phyloP scores from a whole-genome alignment of 2,329 filamentous ascomycete species.

The Fusarium pilosicola region DNA sequence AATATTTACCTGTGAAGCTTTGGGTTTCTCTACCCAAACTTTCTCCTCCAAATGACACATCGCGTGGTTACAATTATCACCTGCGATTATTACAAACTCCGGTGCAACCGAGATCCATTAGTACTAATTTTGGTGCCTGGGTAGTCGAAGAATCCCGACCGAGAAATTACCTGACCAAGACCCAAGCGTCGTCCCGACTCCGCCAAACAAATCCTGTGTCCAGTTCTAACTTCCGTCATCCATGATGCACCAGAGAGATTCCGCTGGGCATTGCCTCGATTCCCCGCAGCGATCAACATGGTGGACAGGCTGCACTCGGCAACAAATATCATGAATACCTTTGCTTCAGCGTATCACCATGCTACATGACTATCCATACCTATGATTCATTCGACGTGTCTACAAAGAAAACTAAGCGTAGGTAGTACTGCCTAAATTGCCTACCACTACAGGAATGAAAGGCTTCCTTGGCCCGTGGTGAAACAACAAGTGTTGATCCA shows the following conservation, averaged over 20 bases:
- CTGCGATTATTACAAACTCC: not conserved
- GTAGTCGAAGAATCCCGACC: conserved; percentile 1
- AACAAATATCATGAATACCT: conserved; percentile 13
- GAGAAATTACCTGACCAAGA: not conserved
- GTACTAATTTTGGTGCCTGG: not conserved
- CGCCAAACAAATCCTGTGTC: conserved; percentile 11
- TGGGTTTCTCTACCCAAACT: not conserved
- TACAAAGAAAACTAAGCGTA: not conserved
- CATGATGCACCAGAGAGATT: not conserved
- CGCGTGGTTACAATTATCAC: not conserved
- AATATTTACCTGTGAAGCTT: not conserved
- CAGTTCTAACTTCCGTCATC: conserved; percentile 14
- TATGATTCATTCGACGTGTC: not conserved
- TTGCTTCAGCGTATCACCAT: not conserved
- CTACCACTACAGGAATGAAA: conserved; percentile 30
- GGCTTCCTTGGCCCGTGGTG: not conserved
- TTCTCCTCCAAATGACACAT: not conserved
- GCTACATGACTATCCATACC: not conserved
- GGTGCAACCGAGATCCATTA: conserved; percentile 12
- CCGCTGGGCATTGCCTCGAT: conserved; percentile 3
- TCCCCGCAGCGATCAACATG: conserved; percentile 6
- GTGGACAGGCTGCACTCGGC: conserved; percentile 2
- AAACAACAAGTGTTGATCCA: conserved; percentile 33
- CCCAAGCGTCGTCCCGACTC: conserved; percentile 17
- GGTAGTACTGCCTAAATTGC: not conserved